A percentile compares a stretch with the other conserved stretches of the same genome.
phyloP scores from a whole-genome alignment of 306 rosid genomes.

The Vicia villosa region DNA sequence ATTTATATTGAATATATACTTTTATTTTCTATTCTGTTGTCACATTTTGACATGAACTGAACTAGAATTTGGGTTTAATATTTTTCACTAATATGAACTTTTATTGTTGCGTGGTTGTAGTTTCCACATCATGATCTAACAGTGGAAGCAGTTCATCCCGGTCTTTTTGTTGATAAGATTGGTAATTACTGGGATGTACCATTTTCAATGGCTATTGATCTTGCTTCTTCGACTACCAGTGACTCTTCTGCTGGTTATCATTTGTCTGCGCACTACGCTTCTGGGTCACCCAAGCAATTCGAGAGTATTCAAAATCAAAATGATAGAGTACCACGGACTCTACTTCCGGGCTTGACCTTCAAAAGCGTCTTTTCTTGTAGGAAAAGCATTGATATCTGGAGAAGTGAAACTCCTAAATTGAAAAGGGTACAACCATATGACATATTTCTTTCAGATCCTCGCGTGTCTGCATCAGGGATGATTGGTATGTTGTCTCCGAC shows the following conservation, averaged over 20 bases:
- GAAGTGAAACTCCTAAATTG: conserved; percentile 63
- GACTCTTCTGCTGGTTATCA: conserved; percentile 67
- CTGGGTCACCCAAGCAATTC: conserved; percentile 60
- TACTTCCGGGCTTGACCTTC: conserved; percentile 80
- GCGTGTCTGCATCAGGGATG: conserved; percentile 69
- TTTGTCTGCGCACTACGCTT: conserved; percentile 62
- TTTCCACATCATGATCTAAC: conserved; percentile 74
- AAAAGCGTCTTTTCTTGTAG: conserved; percentile 67
- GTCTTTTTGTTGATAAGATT: conserved; percentile 71
- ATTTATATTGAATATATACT: background rate
- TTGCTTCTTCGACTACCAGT: conserved; percentile 64
- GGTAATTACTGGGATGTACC: conserved; percentile 96
- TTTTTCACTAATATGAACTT: conserved; percentile 18
- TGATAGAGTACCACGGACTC: conserved; percentile 47
- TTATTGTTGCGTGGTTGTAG: conserved; percentile 50
- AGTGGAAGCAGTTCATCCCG: conserved; percentile 80
- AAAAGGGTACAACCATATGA: conserved; percentile 77
- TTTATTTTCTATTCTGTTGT: background rate
- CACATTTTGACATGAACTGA: conserved; percentile 26
- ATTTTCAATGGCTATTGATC: conserved; percentile 65
- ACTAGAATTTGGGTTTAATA: background rate
- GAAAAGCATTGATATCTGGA: conserved; percentile 72
- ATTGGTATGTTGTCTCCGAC: conserved; percentile 55
- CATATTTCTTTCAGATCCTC: conserved; percentile 75
- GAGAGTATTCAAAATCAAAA: conserved; percentile 43